A percentile compares a stretch with the other conserved stretches of the same genome.
Conservation (phyloP, 352 stramenopile genomes). For the Phytophthora hybrid region DNA sequence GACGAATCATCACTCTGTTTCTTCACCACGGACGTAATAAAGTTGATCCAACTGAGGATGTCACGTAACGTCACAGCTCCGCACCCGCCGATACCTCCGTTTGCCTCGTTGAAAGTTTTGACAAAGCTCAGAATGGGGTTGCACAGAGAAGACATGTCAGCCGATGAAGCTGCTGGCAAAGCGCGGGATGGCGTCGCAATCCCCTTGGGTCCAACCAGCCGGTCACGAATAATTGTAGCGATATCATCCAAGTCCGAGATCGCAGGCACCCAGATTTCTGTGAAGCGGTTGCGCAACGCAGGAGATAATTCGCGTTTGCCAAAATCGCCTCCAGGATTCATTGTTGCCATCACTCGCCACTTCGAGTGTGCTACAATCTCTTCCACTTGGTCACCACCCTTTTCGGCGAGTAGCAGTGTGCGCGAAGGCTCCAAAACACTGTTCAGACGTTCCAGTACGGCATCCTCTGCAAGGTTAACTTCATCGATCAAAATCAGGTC, state of each 20-base stretch:
- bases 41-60: constrained; percentile 94
- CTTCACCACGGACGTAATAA: constrained; percentile 87
- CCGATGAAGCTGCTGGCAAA: neutral
- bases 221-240: constrained; percentile 91
- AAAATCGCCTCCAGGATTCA: constrained; percentile 99
- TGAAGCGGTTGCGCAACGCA: constrained; percentile 99
- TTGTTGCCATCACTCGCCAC: constrained; percentile 99
- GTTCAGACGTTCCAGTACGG: constrained; percentile 99
- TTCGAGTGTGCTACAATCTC: constrained; percentile 88
- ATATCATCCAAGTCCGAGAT: constrained; percentile 95
- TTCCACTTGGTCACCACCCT: constrained; percentile 94
- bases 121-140: constrained; percentile 96
- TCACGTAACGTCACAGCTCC: constrained; percentile 91
- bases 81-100: constrained; percentile 66
- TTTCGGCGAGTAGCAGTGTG: constrained; percentile 98
- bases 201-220: constrained; percentile 44
- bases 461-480: constrained; percentile 99
- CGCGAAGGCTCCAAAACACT: constrained; percentile 98
- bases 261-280: constrained; percentile 99
- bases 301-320: constrained; percentile 99
- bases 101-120: constrained; percentile 94
- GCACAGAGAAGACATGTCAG: constrained; percentile 57
- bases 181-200: constrained; percentile 8
- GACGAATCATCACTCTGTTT: constrained; percentile 38
- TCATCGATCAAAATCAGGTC: constrained; percentile 99